Conservation (phyloP, 768 basidiomycete genomes). For the Podaxis sp. region DNA sequence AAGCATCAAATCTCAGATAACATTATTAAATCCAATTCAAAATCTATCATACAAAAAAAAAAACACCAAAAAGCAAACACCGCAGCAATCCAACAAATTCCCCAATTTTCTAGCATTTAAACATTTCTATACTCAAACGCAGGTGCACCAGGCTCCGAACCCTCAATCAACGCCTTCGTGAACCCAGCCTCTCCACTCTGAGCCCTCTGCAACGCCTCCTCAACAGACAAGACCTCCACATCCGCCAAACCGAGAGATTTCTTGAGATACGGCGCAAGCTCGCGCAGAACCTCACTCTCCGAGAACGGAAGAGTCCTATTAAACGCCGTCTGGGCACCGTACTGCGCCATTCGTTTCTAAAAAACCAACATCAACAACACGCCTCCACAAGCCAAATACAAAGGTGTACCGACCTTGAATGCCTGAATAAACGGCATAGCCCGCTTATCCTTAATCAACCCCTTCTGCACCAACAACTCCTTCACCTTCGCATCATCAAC, state of each 20-base stretch:
- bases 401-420: conserved; percentile 70
- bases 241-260: conserved; percentile 69
- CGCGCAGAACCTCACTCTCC: conserved; percentile 67
- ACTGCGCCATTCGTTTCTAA: conserved; percentile 80
- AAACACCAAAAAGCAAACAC: neutral
- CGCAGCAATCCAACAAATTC: neutral
- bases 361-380: conserved; percentile 4
- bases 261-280: conserved; percentile 79
- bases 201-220: conserved; percentile 58
- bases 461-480: conserved; percentile 61
- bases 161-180: conserved; percentile 68
- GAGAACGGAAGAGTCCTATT: conserved; percentile 81
- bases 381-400: neutral
- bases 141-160: conserved; percentile 85
- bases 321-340: conserved; percentile 76
- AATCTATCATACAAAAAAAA: neutral
- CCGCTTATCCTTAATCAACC: conserved; percentile 93
- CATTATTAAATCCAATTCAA: neutral
- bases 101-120: conserved; percentile 13
- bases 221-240: conserved; percentile 67
- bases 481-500: conserved; percentile 85
- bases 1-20: neutral
- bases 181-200: conserved; percentile 48
- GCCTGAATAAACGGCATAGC: conserved; percentile 92
- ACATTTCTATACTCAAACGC: conserved; percentile 89